A percentile compares a stretch with the other conserved stretches of the same genome.
Evolutionary conservation across 805 yeast genomes (phyloP).

Genomic region (Kodamaea neixiangensis): DNA sequence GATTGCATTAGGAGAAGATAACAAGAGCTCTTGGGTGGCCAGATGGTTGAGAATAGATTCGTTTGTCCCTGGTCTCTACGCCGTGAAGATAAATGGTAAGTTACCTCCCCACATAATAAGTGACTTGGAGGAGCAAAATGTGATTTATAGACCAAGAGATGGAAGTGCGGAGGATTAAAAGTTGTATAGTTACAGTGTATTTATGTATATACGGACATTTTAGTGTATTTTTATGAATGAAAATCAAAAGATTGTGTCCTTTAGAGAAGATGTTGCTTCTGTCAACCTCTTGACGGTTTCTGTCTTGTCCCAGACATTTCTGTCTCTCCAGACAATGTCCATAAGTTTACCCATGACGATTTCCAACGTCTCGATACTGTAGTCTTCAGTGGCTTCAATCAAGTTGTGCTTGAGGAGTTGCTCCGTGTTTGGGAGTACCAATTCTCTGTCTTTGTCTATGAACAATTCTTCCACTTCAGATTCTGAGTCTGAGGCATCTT

Average conservation of each 20-base stretch:
- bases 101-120: constrained; percentile 83
- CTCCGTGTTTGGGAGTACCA: constrained; percentile 28
- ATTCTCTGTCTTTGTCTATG: constrained; percentile 58
- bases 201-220: not conserved
- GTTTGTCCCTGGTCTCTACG: constrained; percentile 86
- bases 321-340: constrained; percentile 71
- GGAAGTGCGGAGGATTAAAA: constrained; percentile 71
- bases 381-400: constrained; percentile 33
- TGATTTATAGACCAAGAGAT: constrained; percentile 90
- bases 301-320: constrained; percentile 50
- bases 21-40: constrained; percentile 88
- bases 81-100: constrained; percentile 90
- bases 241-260: constrained; percentile 3
- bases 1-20: constrained; percentile 84
- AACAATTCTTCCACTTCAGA: constrained; percentile 38
- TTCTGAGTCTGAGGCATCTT: constrained; percentile 20
- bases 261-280: constrained; percentile 15
- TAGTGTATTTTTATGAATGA: constrained; percentile 1
- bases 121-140: constrained; percentile 71
- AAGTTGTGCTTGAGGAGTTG: constrained; percentile 27
- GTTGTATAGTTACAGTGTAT: not conserved
- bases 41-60: constrained; percentile 92
- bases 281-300: constrained; percentile 35
- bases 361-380: constrained; percentile 40
- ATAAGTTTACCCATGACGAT: constrained; percentile 61